phyloP scores from a whole-genome alignment of 225 moss, liverwort and hornwort species.

The Marchantia paleacea region DNA sequence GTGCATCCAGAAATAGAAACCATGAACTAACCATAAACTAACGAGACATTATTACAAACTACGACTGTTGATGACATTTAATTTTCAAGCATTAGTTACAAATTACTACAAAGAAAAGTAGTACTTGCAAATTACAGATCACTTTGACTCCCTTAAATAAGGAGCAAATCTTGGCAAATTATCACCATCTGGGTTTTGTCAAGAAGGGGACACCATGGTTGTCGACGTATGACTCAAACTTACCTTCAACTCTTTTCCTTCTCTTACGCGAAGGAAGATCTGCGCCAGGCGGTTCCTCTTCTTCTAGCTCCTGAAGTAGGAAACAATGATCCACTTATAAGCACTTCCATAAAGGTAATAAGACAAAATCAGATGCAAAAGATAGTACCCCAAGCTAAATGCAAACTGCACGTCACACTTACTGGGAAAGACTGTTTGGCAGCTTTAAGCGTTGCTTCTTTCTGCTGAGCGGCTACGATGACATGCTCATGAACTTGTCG shows the following conservation, averaged over 20 bases:
- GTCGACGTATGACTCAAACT: no score
- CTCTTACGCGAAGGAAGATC: conserved; percentile 30
- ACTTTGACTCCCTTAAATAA: no score
- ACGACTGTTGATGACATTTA: no score
- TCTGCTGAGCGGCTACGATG: conserved; percentile 69
- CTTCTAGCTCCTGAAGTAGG: conserved; percentile 25
- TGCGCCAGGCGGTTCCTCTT: conserved; percentile 5
- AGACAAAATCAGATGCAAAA: not conserved
- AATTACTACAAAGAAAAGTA: no score
- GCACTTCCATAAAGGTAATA: not conserved
- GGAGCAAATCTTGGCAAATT: no score
- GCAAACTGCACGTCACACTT: not conserved
- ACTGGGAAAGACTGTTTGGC: conserved; percentile 46
- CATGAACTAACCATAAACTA: no score
- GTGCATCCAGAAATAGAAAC: not conserved
- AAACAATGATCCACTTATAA: not conserved
- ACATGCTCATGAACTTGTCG: conserved; percentile 87
- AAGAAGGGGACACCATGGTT: no score
- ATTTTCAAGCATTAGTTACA: no score
- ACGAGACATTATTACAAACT: no score
- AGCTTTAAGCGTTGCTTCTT: conserved; percentile 73
- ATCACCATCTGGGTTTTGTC: no score
- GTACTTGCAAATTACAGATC: no score
- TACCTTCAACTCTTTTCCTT: conserved; percentile 28
- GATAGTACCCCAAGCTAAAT: not conserved